Conservation (phyloP, 352 stramenopile species). For the Globisporangium heterothallicum region DNA sequence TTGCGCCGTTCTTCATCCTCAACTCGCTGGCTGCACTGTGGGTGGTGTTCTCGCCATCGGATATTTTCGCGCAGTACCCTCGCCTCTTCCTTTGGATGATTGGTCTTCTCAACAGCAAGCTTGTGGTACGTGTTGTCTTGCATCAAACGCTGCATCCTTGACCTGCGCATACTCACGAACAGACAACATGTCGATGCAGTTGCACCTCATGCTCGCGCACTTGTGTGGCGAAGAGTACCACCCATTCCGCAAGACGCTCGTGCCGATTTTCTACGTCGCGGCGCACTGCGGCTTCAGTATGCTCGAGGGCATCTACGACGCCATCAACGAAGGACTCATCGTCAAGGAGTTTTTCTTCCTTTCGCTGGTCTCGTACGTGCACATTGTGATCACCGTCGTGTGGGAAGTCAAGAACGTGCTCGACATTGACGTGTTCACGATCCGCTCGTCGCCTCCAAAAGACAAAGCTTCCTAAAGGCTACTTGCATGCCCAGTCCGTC, state of each 20-base stretch:
- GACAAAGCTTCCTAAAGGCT: conserved; percentile 26
- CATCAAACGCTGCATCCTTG: neutral
- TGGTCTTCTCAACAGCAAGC: conserved; percentile 83
- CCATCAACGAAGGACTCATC: conserved; percentile 76
- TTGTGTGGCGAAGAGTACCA: conserved; percentile 86
- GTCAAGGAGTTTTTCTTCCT: conserved; percentile 88
- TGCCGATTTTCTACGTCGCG: conserved; percentile 87
- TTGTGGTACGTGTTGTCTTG: conserved; percentile 54
- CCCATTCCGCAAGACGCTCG: conserved; percentile 86
- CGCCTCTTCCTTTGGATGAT: conserved; percentile 86
- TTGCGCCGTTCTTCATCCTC: conserved; percentile 67
- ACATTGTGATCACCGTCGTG: conserved; percentile 85
- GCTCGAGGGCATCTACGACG: conserved; percentile 76
- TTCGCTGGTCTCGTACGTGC: conserved; percentile 75
- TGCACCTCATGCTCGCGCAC: conserved; percentile 87
- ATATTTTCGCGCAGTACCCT: conserved; percentile 72
- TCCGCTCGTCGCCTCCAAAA: no score
- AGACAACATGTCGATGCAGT: conserved; percentile 17
- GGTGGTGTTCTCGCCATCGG: conserved; percentile 61
- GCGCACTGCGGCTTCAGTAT: conserved; percentile 79
- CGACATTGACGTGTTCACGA: conserved; percentile 77
- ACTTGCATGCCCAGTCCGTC: no score
- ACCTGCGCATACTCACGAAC: neutral
- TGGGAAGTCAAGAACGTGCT: conserved; percentile 86
- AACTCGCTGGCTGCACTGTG: conserved; percentile 68